Evolutionary conservation across 805 yeast species (phyloP), one percentile per base, ranked within the genome.

Genomic region (Teunomyces kruisii): DNA sequence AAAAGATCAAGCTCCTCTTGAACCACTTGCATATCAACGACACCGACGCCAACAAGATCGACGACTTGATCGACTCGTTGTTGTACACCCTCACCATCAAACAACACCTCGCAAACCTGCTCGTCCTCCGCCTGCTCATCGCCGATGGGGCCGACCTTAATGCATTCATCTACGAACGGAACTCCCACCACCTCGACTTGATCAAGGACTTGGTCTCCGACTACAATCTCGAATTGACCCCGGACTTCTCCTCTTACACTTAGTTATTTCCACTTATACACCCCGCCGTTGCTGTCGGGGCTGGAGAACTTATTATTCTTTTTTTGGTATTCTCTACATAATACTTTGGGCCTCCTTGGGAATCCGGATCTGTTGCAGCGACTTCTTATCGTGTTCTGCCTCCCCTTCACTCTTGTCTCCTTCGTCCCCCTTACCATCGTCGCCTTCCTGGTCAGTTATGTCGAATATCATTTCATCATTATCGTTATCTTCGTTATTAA

Each of bases 31-130:
- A 39, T 14, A 38, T 26, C 19, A 19, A 16, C 14, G 14, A 22
- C 12, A 22, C 22, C 15, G 41, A 39, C 13, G 19, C 22, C 8
- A 61, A 58, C 15, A 84, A 84, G 56, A 76, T 78, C 35, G 91
- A 84, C 57, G 91, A 84, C 57, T 63, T 84, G 44, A 77, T 82
- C 7, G 91, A 84, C 57, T 72, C 84, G 0, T 63, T 84, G n/a
- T 62, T 84, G 12, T 88, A 84, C 58, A 86, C 80, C 1, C 47
- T 82, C 2, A 70, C 78, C 0, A 76, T 79, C 71, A 42, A 67
- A 10, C 55, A 64, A 9, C 81, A 83, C 15, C 38, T 51, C 4
- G 36, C 51, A 4, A 71, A 68, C 46, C 57, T 55, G 40, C 29
- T 43, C 22, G 15, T 36, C 22, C 27, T 59, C 28, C 7, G 46